A percentile compares a stretch with the other conserved stretches of the same genome.
Conservation (phyloP, 2,329 filamentous ascomycete species). For the Colletotrichum tofieldiae region DNA sequence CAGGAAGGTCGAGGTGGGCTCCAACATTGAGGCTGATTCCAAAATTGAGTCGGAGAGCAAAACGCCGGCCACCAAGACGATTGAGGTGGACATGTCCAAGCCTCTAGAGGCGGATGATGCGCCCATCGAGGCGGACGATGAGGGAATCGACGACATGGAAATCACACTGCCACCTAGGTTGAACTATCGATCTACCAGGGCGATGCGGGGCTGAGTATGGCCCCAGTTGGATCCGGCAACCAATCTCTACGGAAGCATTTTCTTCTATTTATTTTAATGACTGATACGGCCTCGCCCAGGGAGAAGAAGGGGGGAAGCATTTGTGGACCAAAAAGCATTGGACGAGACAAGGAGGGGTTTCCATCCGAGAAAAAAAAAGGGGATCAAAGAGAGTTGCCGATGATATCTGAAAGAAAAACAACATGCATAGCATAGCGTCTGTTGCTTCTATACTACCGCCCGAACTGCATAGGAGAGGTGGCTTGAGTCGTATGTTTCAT, state of each 20-base stretch:
- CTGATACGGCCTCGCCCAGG: constrained; percentile 36
- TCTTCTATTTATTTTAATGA: constrained; percentile 27
- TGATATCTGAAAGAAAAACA: constrained; percentile 15
- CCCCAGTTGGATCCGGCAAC: not conserved
- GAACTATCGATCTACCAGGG: constrained; percentile 60
- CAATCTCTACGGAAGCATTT: constrained; percentile 5
- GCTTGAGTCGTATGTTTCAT: constrained; percentile 8
- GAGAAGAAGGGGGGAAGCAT: constrained; percentile 1
- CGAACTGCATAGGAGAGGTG: constrained; percentile 19
- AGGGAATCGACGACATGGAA: constrained; percentile 58
- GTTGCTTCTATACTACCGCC: constrained; percentile 34
- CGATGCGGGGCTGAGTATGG: constrained; percentile 49
- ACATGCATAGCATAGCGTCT: constrained; percentile 43
- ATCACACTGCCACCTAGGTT: constrained; percentile 53
- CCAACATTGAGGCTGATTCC: constrained; percentile 48
- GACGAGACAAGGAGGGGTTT: not conserved
- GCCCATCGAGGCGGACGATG: constrained; percentile 55
- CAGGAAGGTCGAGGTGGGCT: constrained; percentile 53
- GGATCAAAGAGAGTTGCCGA: not conserved
- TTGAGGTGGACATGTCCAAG: constrained; percentile 35
- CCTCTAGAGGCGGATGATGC: constrained; percentile 38
- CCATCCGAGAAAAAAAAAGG: constrained; percentile 5
- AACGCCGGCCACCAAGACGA: constrained; percentile 17
- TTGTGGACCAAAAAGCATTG: constrained; percentile 31
- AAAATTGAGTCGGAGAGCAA: constrained; percentile 43